Evolutionary conservation across 305 asterid species (phyloP), one percentile per base, ranked within the genome.

Genomic region (Fraxinus dipetala): DNA sequence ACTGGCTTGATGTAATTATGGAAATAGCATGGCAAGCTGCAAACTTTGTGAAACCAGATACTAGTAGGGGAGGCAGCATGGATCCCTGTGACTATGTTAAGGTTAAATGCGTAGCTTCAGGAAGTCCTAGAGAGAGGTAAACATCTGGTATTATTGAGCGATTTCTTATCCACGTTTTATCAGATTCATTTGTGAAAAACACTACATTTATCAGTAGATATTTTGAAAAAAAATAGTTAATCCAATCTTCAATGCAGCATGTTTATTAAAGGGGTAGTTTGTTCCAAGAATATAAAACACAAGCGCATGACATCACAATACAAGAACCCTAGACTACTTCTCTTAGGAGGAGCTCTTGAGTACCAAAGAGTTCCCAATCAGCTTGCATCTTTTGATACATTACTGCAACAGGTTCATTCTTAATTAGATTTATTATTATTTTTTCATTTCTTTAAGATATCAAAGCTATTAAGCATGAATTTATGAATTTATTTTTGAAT

Each of bases 21-120:
- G 45, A 87, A 73, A 67, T 96, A 56, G 91, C 98, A 28, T 92
- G 97, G 98, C 98, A 91, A 87, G 95, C 98, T 61, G 99, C 98
- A 38, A 93, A 89, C 72, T 95, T 86, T 83, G 88, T 96, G 85
- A 96, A 89, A 89, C 99, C 98, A 0, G 93, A 96, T 90, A 91
- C 96, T 24, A 92, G 94, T 86, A 85, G 89, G 85, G 99, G 98
- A 77, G 99, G 98, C 78, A 96, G 98, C 90, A 96, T 96, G 99
- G 98, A 96, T 86, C 99, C 99, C 1, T 89, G 91, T 67, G 92
- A 95, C 82, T 96, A 96, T 85, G 88, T 96, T 54, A 96, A 95
- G 87, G 89, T 96, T 85, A 96, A 95, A 88, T 94, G 98, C 82
- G 87, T 96, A 32, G 99, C 99, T 77, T 91, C 98, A 1, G 99